A percentile compares a stretch with the other conserved stretches of the same genome.
Conservation (phyloP, 148 eudicot genomes). For the Vaccinium vitisidaea region DNA sequence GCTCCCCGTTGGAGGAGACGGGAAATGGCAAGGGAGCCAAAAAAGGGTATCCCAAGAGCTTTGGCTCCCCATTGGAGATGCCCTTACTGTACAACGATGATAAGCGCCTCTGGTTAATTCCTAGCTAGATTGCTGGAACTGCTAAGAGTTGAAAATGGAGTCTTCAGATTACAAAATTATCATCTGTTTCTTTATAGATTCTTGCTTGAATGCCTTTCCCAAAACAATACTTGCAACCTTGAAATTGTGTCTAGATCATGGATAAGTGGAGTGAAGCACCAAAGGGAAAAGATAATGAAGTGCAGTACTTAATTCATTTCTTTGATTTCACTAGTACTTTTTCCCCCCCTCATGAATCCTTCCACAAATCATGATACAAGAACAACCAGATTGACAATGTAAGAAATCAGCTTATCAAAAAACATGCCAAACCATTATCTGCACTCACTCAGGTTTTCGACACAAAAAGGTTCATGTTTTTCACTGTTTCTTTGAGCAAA, state of each 20-base stretch:
- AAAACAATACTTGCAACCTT: neutral
- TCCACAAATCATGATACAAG: neutral
- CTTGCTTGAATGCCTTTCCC: neutral
- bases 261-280: neutral
- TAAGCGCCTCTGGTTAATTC: neutral
- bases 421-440: neutral
- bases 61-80: too few relatives aligned
- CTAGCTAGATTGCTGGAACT: neutral
- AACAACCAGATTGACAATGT: neutral
- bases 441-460: neutral
- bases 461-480: neutral
- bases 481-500: neutral
- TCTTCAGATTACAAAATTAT: neutral
- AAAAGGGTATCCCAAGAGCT: too few relatives aligned
- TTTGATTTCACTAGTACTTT: too few relatives aligned
- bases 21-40: too few relatives aligned
- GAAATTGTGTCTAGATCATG: neutral
- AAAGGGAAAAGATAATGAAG: neutral
- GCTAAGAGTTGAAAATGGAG: neutral
- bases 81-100: neutral
- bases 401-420: neutral
- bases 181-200: neutral
- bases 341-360: neutral
- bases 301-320: too few relatives aligned
- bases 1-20: too few relatives aligned